These are phyloP conservation scores for Erodium trifolium DNA, from an alignment of 441 rosid genomes.

Conservation along the genomic window DNA sequence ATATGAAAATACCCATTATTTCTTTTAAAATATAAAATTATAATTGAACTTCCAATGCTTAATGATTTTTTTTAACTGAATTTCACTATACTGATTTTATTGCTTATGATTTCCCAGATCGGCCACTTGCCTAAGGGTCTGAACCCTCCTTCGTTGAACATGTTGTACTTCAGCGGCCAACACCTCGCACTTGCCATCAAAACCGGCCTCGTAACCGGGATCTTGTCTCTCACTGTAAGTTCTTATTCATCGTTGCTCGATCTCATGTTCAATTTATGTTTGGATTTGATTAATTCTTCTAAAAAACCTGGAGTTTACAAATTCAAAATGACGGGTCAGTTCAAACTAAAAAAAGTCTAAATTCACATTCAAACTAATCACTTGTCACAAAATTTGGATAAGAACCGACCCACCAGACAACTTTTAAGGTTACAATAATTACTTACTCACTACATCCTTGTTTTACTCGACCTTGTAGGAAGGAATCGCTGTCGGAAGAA, in stretches of 20 bases:
- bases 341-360: no score
- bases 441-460: no score
- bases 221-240: slow-evolving; percentile 80
- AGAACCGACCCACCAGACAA: no score
- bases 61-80: neutral
- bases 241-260: neutral
- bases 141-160: slow-evolving; percentile 87
- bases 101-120: slow-evolving; percentile 37
- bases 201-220: slow-evolving; percentile 83
- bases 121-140: slow-evolving; percentile 84
- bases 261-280: neutral
- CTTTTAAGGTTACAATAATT: no score
- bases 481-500: slow-evolving; percentile 97
- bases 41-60: neutral
- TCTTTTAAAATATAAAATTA: no score
- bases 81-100: no score
- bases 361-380: no score
- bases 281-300: no score
- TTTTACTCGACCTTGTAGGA: slow-evolving; percentile 34
- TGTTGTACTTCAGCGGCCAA: slow-evolving; percentile 52
- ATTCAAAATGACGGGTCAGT: no score
- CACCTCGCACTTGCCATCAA: slow-evolving; percentile 59
- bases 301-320: no score
- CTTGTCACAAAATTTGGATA: no score
- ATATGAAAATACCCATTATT: no score